Conservation (phyloP, 176 grass and related monocot species). For the Zoysia japonica region DNA sequence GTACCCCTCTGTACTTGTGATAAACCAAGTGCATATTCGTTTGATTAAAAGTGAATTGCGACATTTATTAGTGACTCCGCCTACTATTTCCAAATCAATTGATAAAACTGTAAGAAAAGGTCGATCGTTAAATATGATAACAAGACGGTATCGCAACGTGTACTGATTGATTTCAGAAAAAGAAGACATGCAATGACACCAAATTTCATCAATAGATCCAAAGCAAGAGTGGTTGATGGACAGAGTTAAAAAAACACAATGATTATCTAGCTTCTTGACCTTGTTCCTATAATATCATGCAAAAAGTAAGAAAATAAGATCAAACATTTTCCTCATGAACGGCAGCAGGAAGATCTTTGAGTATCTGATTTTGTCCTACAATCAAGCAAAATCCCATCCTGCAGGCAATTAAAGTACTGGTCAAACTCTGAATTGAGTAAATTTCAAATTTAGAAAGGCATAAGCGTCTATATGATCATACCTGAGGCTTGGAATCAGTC, state of each 20-base stretch:
- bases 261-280: too few species aligned
- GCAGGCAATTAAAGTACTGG: constrained; percentile 24
- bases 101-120: too few species aligned
- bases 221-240: constrained; percentile 41
- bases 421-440: constrained; percentile 10
- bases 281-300: constrained; percentile 50
- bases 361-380: constrained; percentile 52
- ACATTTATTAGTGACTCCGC: too few species aligned
- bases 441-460: constrained; percentile 17
- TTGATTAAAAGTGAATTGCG: too few species aligned
- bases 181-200: constrained; percentile 2
- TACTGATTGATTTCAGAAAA: neutral
- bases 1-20: neutral
- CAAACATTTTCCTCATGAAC: constrained; percentile 47
- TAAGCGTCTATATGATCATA: constrained; percentile 30
- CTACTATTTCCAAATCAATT: too few species aligned
- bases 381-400: constrained; percentile 52
- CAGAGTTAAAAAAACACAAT: constrained; percentile 49
- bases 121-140: neutral
- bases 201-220: constrained; percentile 26
- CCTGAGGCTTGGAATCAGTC: constrained; percentile 65
- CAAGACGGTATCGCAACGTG: neutral
- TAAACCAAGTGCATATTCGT: too few species aligned
- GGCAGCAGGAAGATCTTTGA: constrained; percentile 61
- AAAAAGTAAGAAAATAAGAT: constrained; percentile 29